These are phyloP conservation scores for Sporothrix protearum DNA, from an alignment of 2,329 filamentous ascomycete genomes.

Conservation along the genomic window DNA sequence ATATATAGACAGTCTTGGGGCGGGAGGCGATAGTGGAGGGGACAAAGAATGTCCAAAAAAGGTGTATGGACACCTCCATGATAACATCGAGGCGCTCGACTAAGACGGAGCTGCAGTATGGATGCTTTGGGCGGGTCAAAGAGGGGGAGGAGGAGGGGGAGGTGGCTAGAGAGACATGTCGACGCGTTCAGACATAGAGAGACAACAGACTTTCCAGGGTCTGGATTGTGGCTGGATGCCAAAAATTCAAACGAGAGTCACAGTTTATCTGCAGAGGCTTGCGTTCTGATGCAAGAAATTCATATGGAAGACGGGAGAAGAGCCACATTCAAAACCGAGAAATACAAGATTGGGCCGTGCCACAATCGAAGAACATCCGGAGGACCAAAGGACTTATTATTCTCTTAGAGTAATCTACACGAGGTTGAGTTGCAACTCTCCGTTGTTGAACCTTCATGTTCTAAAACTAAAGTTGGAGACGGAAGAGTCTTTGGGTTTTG, in stretches of 20 bases:
- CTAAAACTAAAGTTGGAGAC: too few species aligned
- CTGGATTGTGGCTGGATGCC: neutral
- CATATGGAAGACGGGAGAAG: neutral
- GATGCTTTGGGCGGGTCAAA: neutral
- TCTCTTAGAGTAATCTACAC: too few species aligned
- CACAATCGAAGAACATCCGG: neutral
- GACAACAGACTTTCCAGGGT: neutral
- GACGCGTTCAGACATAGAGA: neutral
- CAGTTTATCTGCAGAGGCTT: neutral
- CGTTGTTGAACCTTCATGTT: too few species aligned
- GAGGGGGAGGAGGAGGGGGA: neutral
- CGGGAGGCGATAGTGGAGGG: neutral
- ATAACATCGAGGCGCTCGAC: neutral
- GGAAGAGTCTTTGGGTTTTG: too few species aligned
- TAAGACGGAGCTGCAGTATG: neutral
- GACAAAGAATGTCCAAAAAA: slow-evolving; percentile 5
- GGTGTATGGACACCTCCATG: slow-evolving; percentile 18
- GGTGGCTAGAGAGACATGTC: neutral
- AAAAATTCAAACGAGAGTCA: neutral
- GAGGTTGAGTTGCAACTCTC: too few species aligned
- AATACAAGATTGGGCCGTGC: neutral
- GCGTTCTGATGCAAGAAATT: neutral
- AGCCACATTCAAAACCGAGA: neutral
- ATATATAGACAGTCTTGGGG: neutral
- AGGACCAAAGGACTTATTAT: neutral